phyloP scores from a whole-genome alignment of 2,329 filamentous ascomycete species.

The Fusarium drepaniforme region DNA sequence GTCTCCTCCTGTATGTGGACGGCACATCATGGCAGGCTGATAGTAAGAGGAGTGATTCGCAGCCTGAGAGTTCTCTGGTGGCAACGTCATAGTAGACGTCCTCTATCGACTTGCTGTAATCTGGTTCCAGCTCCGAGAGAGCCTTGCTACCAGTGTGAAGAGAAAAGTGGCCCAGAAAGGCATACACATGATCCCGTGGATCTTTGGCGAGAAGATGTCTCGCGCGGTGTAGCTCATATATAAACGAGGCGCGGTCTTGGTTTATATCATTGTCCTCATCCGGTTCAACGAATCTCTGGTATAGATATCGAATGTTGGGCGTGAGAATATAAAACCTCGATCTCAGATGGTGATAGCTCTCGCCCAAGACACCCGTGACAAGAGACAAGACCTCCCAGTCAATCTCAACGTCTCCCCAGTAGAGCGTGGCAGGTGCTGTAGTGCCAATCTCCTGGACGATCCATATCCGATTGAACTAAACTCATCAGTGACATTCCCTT shows the following conservation, averaged over 20 bases:
- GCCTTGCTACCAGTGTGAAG: conserved; percentile 37
- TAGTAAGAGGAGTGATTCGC: conserved; percentile 46
- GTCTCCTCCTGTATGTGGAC: conserved; percentile 18
- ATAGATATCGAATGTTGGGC: conserved; percentile 49
- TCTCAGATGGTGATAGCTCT: conserved; percentile 49
- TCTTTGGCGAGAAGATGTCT: conserved; percentile 49
- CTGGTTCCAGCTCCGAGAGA: conserved; percentile 42
- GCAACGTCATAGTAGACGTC: conserved; percentile 51
- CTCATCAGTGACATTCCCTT: not conserved
- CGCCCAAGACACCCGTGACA: conserved; percentile 48
- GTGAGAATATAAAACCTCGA: conserved; percentile 47
- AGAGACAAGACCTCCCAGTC: conserved; percentile 49
- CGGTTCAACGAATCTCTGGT: conserved; percentile 50
- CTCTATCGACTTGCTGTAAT: conserved; percentile 47
- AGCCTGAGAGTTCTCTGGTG: conserved; percentile 43
- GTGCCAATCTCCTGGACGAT: conserved; percentile 55
- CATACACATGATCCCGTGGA: conserved; percentile 51
- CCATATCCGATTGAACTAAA: conserved; percentile 52
- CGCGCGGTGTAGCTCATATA: conserved; percentile 52
- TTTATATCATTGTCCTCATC: conserved; percentile 40
- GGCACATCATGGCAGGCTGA: conserved; percentile 45
- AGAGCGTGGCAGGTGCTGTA: conserved; percentile 47
- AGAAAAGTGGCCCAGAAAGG: conserved; percentile 53
- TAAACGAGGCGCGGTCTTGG: conserved; percentile 50
- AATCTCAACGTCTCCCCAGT: conserved; percentile 49